Conservation (phyloP, 768 basidiomycete species). For the Tephrocybe rancida region DNA sequence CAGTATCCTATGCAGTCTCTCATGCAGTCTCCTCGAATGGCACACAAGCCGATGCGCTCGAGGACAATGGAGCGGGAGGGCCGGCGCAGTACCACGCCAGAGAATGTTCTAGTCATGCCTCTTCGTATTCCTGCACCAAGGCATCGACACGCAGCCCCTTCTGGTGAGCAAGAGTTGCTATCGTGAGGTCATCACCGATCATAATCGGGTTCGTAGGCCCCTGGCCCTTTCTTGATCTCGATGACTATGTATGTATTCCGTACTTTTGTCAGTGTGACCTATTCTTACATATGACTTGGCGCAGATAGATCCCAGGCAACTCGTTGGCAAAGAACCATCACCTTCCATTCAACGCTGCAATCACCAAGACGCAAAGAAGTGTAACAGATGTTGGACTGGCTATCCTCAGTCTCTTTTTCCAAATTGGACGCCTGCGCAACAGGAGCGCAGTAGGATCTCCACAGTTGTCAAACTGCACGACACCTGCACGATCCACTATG, state of each 20-base stretch:
- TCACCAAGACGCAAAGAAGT: slow-evolving; percentile 21
- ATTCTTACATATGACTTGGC: neutral
- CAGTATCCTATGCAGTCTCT: neutral
- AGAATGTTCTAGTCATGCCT: slow-evolving; percentile 15
- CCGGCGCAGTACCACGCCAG: slow-evolving; percentile 10
- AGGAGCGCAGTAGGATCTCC: slow-evolving; percentile 37
- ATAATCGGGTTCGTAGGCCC: slow-evolving; percentile 23
- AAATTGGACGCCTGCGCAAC: slow-evolving; percentile 56
- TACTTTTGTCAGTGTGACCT: neutral
- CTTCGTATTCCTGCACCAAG: slow-evolving; percentile 31
- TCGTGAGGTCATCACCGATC: neutral
- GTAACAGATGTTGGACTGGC: slow-evolving; percentile 32
- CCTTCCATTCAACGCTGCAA: slow-evolving; percentile 20
- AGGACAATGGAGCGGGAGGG: slow-evolving; percentile 7
- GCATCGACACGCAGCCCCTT: slow-evolving; percentile 43
- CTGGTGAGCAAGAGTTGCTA: slow-evolving; percentile 28
- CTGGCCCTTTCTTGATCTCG: slow-evolving; percentile 40
- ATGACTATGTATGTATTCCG: slow-evolving; percentile 22
- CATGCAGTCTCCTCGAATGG: neutral
- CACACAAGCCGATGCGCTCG: slow-evolving; percentile 2
- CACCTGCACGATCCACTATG: slow-evolving; percentile 33
- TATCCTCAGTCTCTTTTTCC: slow-evolving; percentile 58
- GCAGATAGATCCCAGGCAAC: slow-evolving; percentile 30
- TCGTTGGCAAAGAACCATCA: slow-evolving; percentile 17
- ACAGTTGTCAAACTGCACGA: slow-evolving; percentile 25